A percentile compares a stretch with the other conserved stretches of the same genome.
Conservation (phyloP, 78 protist genomes). For the Cavenderia fasciculata region DNA sequence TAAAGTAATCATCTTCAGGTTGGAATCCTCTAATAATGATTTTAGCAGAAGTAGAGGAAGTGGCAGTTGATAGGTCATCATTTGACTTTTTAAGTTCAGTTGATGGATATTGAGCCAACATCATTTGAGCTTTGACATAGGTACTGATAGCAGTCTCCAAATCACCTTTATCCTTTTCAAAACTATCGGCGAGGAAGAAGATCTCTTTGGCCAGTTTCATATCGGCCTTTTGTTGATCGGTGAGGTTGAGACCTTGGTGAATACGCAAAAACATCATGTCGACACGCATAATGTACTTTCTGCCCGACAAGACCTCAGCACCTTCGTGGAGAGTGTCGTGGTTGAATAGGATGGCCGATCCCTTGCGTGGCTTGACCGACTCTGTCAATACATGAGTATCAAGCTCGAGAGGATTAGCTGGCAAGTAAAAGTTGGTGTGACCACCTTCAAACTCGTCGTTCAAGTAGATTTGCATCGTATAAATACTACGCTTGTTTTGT, state of each 20-base stretch:
- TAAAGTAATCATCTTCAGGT: not conserved
- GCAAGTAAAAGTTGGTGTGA: constrained; percentile 33
- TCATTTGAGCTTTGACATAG: constrained; percentile 53
- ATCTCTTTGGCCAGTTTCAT: not conserved
- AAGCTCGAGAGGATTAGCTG: constrained; percentile 19
- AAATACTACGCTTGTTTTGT: constrained; percentile 39
- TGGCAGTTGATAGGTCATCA: not conserved
- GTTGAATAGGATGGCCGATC: constrained; percentile 59
- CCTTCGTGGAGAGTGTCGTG: constrained; percentile 76
- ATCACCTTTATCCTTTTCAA: constrained; percentile 47
- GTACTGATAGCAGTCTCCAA: constrained; percentile 6
- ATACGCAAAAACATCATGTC: constrained; percentile 81
- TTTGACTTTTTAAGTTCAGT: not conserved
- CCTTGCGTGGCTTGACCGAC: constrained; percentile 29
- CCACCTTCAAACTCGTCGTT: constrained; percentile 67
- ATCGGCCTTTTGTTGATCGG: not conserved
- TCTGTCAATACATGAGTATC: constrained; percentile 26
- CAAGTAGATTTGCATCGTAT: constrained; percentile 58
- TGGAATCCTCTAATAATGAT: not conserved
- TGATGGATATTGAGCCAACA: constrained; percentile 16
- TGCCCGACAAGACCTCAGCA: constrained; percentile 13
- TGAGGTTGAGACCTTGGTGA: not conserved
- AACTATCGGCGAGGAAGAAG: constrained; percentile 41
- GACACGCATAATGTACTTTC: constrained; percentile 60
- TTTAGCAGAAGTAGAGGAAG: not conserved